These are phyloP conservation scores for Papiliotrema flavescens DNA, from an alignment of 1,284 basidiomycete genomes.

Conservation along the genomic window DNA sequence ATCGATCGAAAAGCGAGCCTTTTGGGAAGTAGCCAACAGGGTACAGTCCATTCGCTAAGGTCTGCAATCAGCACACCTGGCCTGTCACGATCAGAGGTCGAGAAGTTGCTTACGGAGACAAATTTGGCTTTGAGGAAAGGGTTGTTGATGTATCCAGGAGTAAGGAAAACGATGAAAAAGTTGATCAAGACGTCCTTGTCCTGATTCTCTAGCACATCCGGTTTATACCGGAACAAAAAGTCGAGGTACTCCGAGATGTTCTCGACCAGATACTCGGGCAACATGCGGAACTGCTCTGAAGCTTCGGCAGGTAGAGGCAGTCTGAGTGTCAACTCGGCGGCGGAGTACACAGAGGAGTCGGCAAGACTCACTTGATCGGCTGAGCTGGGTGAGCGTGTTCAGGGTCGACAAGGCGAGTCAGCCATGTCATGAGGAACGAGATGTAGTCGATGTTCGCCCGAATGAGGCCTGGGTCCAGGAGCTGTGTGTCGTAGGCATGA, in stretches of 20 bases:
- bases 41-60: conserved; percentile 76
- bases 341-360: no score
- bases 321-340: conserved; percentile 51
- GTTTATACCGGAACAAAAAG: conserved; percentile 71
- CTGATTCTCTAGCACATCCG: conserved; percentile 73
- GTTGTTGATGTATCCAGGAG: conserved; percentile 97
- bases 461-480: conserved; percentile 81
- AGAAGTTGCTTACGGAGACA: conserved; percentile 65
- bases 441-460: conserved; percentile 77
- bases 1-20: conserved; percentile 73
- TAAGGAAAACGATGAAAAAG: conserved; percentile 87
- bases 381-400: conserved; percentile 70
- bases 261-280: conserved; percentile 93
- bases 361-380: conserved; percentile 58
- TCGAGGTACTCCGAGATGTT: conserved; percentile 88
- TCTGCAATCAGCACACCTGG: conserved; percentile 54
- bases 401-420: conserved; percentile 89
- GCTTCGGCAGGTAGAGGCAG: conserved; percentile 82
- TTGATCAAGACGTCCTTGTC: conserved; percentile 85
- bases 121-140: conserved; percentile 98
- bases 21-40: conserved; percentile 69
- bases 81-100: no score
- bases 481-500: conserved; percentile 76
- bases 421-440: conserved; percentile 89
- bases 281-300: conserved; percentile 75